These are phyloP conservation scores for Hortiboletus flavorubellus DNA, from an alignment of 768 basidiomycete species.

Conservation along the genomic window DNA sequence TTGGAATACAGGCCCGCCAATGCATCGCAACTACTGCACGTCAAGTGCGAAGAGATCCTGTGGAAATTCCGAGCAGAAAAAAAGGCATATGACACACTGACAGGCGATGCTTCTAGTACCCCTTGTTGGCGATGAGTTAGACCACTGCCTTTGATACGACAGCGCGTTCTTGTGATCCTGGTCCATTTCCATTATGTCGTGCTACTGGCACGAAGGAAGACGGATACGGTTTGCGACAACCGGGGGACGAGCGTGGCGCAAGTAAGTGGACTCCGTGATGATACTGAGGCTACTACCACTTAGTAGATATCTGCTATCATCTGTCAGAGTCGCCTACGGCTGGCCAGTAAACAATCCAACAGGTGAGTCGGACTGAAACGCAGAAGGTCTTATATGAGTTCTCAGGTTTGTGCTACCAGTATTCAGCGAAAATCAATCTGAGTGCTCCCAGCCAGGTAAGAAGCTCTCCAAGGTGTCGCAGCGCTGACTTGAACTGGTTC, in stretches of 20 bases:
- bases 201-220: too few species aligned
- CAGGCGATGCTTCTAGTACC: background rate
- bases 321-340: background rate
- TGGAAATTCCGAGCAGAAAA: background rate
- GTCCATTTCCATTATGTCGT: too few species aligned
- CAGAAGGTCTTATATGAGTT: too few species aligned
- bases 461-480: too few species aligned
- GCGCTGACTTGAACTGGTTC: background rate
- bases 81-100: background rate
- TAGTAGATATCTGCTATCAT: background rate
- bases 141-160: background rate
- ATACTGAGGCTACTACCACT: background rate
- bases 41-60: background rate
- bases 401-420: too few species aligned
- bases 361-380: too few species aligned
- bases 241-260: too few species aligned
- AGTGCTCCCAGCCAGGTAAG: too few species aligned
- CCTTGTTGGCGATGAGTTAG: background rate
- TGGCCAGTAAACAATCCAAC: background rate
- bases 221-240: too few species aligned
- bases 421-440: too few species aligned
- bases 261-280: background rate
- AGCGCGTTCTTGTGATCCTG: background rate
- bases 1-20: background rate
- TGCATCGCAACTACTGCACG: background rate